These are phyloP conservation scores for Hypoxylon perforatum DNA, from an alignment of 495 filamentous ascomycete species.

Conservation along the genomic window DNA sequence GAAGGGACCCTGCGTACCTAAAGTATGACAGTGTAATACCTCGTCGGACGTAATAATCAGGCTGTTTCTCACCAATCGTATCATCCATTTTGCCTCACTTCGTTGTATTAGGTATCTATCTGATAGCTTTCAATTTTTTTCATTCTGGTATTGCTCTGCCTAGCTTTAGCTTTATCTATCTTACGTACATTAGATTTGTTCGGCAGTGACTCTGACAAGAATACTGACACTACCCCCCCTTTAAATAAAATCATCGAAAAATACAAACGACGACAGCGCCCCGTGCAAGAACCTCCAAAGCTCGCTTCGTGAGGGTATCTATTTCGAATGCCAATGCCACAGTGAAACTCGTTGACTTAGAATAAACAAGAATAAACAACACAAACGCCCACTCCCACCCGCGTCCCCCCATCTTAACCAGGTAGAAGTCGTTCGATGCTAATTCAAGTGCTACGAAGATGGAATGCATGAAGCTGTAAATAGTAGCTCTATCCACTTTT, in stretches of 20 bases:
- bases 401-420: not conserved
- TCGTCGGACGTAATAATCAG: not conserved
- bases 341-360: conserved; percentile 20
- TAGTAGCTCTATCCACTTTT: conserved; percentile 1
- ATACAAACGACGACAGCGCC: conserved; percentile 4
- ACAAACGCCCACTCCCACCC: conserved; percentile 25
- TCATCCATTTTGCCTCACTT: too few relatives aligned
- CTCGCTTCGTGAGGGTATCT: conserved; percentile 43
- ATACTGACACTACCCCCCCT: not conserved
- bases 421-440: not conserved
- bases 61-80: not conserved
- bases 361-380: not conserved
- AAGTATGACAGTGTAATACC: conserved; percentile 1
- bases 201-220: not conserved
- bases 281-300: conserved; percentile 35
- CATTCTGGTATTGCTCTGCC: conserved; percentile 33
- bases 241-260: not conserved
- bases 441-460: conserved; percentile 13
- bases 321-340: conserved; percentile 40
- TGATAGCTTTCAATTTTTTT: too few relatives aligned
- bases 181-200: conserved; percentile 38
- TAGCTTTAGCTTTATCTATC: too few relatives aligned
- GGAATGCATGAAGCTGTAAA: not conserved
- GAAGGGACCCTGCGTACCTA: conserved; percentile 12
- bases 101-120: too few relatives aligned